Evolutionary conservation across 129 eudicot genomes (phyloP).

Genomic region (Lactuca sativa): DNA sequence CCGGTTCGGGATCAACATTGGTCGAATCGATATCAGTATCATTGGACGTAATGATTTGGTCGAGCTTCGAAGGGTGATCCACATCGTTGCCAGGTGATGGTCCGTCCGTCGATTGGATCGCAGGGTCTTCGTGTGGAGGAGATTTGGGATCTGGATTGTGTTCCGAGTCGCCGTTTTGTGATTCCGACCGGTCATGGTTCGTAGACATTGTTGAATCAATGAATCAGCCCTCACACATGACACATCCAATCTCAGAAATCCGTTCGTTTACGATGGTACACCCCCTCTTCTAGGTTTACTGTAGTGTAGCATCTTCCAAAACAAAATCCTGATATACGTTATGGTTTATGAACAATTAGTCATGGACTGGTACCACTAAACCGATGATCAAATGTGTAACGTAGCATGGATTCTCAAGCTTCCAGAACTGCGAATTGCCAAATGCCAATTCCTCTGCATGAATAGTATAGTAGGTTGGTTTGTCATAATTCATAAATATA

Average conservation of each 20-base stretch:
- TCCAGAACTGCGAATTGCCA: background rate
- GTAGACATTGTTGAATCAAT: slow-evolving; percentile 36
- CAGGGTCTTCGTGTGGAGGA: slow-evolving; percentile 20
- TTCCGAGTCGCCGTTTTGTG: slow-evolving; percentile 28
- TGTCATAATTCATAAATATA: too few relatives aligned
- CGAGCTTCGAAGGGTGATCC: slow-evolving; percentile 17
- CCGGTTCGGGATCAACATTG: slow-evolving; percentile 15
- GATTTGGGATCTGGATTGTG: slow-evolving; percentile 34
- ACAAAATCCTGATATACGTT: background rate
- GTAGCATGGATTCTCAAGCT: slow-evolving; percentile 23
- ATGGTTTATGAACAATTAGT: background rate
- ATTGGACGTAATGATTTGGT: slow-evolving; percentile 11
- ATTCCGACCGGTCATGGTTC: slow-evolving; percentile 29
- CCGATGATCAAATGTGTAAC: slow-evolving; percentile 20
- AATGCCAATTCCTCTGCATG: background rate
- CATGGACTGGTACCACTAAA: background rate
- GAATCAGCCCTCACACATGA: background rate
- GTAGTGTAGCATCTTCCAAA: background rate
- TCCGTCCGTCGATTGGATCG: slow-evolving; percentile 14
- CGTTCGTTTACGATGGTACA: background rate
- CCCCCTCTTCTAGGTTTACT: background rate
- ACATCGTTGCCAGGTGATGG: slow-evolving; percentile 30
- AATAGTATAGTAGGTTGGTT: background rate
- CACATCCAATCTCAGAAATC: slow-evolving; percentile 8
- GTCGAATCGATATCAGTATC: slow-evolving; percentile 14